A percentile compares a stretch with the other conserved stretches of the same genome.
phyloP scores from a whole-genome alignment of 2,329 filamentous ascomycete species.

The Aspergillus sclerotialis region DNA sequence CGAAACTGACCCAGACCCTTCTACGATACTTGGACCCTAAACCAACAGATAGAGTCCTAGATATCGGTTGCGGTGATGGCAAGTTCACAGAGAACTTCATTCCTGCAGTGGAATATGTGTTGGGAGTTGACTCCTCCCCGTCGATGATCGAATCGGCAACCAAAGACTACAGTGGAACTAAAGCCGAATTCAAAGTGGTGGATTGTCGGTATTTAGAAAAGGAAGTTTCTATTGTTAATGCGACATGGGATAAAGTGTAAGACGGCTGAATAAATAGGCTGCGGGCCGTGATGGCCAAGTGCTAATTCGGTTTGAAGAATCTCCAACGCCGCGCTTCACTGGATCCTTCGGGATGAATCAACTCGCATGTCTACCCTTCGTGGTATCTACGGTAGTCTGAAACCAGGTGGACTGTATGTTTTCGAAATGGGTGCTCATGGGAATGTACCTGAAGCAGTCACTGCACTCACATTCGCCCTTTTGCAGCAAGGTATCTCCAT shows the following conservation, averaged over 20 bases:
- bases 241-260: constrained; percentile 46
- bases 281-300: no score
- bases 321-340: constrained; percentile 61
- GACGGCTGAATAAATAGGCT: constrained; percentile 1
- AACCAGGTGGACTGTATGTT: constrained; percentile 51
- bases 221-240: constrained; percentile 16
- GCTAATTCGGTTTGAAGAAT: constrained; percentile 35
- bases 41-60: constrained; percentile 52
- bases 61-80: constrained; percentile 60
- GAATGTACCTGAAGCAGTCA: constrained; percentile 58
- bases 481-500: constrained; percentile 45
- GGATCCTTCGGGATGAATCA: constrained; percentile 49
- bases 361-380: constrained; percentile 48
- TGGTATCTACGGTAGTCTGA: constrained; percentile 46
- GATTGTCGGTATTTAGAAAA: constrained; percentile 30
- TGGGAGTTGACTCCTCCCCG: constrained; percentile 54
- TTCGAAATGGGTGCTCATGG: constrained; percentile 69
- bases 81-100: constrained; percentile 52
- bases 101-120: constrained; percentile 42
- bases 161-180: constrained; percentile 30
- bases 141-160: constrained; percentile 53
- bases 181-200: constrained; percentile 22
- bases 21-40: constrained; percentile 53
- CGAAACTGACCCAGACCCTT: constrained; percentile 54
- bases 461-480: constrained; percentile 50